A percentile compares a stretch with the other conserved stretches of the same genome.
Evolutionary conservation across 2,329 filamentous ascomycete genomes (phyloP).

Genomic region (Microcyclospora tardicrescens): DNA sequence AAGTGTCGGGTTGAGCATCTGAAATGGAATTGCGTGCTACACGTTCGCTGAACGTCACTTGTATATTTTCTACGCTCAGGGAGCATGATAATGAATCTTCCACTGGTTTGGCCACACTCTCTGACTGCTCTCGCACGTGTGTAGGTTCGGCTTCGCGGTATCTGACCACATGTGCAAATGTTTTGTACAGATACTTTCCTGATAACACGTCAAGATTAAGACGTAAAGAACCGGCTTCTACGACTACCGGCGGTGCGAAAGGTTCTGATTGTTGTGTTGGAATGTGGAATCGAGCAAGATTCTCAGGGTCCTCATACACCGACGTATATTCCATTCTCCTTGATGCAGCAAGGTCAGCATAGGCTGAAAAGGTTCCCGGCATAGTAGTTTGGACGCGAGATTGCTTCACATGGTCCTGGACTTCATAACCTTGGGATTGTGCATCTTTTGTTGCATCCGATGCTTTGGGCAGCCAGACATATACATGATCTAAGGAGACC

Average conservation of each 20-base stretch:
- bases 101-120: too few relatives aligned
- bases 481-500: constrained; percentile 22
- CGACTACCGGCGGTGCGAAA: constrained; percentile 3
- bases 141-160: too few relatives aligned
- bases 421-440: neutral
- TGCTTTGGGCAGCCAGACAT: constrained; percentile 23
- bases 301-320: too few relatives aligned
- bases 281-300: too few relatives aligned
- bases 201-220: constrained; percentile 11
- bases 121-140: too few relatives aligned
- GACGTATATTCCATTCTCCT: constrained; percentile 11
- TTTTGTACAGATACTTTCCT: constrained; percentile 8
- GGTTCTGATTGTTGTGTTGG: neutral
- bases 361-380: constrained; percentile 36
- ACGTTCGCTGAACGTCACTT: constrained; percentile 1
- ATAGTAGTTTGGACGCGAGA: constrained; percentile 13
- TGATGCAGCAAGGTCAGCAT: constrained; percentile 30
- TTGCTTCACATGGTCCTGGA: neutral
- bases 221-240: constrained; percentile 8
- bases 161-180: too few relatives aligned
- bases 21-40: neutral
- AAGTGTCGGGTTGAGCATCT: neutral
- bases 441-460: neutral
- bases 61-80: neutral
- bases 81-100: neutral